Base-by-base conservation (phyloP, 78 protist species). In the Dictyostelium firmibasis region DNA sequence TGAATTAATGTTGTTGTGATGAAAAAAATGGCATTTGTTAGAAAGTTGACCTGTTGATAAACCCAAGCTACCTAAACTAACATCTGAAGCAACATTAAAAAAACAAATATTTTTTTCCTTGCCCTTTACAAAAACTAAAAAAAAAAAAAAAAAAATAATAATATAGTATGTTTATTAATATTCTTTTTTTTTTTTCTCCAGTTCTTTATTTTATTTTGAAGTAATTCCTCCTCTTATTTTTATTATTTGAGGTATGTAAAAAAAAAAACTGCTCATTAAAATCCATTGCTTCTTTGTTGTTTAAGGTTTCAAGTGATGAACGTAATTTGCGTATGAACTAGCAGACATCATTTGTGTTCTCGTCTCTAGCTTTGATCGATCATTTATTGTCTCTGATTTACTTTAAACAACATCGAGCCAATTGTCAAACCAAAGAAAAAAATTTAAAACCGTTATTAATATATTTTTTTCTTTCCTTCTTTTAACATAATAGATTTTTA, bases 11-110 rank as follows among this genome's bases (percentile, higher is more conserved):
- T 69, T 70, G 72, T 47, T 27, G 50, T 85, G 91, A 85, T 85
- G 91, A 85, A 43, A 85, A 85, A 20, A 76, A 85, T 67, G 91
- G 91, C 91, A 85, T 85, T 85, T 85, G 91, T 85, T 77, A 25
- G 67, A 85, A 62, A 4, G 29, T 35, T 83, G 43, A 31, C 29
- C 75, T 76, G 25, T 60, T 76, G 75, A 43, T 25, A 85, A 85
- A 69, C 81, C 78, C 83, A 31, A 83, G 91, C 91, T 85, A 85
- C 91, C 91, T 85, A 41, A 85, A 36, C 47, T 75, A 36, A 75
- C 36, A 29, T 75, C 81, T 75, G 81, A 75, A 36, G 81, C 81
- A 36, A 67, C 31, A 67, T 67, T n/a, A n/a, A n/a, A n/a, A n/a
- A n/a, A 23, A 27, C 10, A 0, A n/a, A 64, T 23, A 23, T 11